Evolutionary conservation across 2,329 filamentous ascomycete species (phyloP).

Genomic region (Talaromyces sp.): DNA sequence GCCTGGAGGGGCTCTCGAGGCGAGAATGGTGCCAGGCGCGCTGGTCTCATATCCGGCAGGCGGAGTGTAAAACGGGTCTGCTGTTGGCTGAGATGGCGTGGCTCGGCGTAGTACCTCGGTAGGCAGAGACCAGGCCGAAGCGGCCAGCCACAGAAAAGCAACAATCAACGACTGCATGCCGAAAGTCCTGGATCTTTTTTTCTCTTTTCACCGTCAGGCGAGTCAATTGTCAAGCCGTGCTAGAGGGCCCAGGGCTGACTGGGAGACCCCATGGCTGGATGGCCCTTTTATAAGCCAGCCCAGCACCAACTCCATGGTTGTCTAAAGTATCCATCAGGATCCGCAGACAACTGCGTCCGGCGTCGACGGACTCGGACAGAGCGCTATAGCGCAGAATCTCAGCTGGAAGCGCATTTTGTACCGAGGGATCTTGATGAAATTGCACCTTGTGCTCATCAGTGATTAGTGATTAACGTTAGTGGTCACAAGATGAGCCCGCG

Average conservation of each 20-base stretch:
- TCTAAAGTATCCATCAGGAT: background rate
- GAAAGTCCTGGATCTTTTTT: background rate
- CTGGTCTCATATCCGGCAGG: constrained; percentile 22
- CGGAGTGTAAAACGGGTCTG: constrained; percentile 24
- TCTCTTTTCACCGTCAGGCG: background rate
- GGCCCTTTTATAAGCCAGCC: background rate
- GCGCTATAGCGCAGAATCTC: background rate
- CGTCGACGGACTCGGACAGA: background rate
- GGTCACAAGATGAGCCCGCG: background rate
- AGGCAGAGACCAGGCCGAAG: background rate
- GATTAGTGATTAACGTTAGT: background rate
- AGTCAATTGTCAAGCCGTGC: background rate
- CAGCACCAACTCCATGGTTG: background rate
- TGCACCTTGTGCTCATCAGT: background rate
- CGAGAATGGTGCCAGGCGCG: constrained; percentile 23
- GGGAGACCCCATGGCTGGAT: background rate
- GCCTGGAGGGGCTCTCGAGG: constrained; percentile 18
- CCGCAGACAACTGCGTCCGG: background rate
- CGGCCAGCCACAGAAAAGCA: background rate
- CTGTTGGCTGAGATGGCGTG: background rate
- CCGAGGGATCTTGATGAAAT: background rate
- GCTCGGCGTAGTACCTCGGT: background rate
- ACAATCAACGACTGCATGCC: background rate
- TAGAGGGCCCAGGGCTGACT: background rate
- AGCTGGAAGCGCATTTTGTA: background rate